Percentiles rank a stretch among this genome's conserved stretches.
phyloP scores from a whole-genome alignment of 1,284 basidiomycete species.

The Moesziomyces globuligerus region DNA sequence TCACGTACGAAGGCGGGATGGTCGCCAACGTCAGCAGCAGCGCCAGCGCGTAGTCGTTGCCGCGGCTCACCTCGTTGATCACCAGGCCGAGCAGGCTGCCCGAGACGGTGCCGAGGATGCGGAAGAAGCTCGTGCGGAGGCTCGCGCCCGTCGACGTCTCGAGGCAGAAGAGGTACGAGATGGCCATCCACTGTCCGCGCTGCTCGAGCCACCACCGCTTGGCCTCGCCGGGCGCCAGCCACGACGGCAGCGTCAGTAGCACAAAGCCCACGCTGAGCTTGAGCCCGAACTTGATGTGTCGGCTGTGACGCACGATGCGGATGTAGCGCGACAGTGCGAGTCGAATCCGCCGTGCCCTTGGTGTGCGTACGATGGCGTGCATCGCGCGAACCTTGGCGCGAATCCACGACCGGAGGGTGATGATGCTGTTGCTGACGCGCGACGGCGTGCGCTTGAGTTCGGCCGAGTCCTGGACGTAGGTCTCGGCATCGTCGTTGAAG shows the following conservation, averaged over 20 bases:
- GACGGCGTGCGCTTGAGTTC: slow-evolving; percentile 17
- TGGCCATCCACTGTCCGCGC: slow-evolving; percentile 68
- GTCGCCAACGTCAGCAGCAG: slow-evolving; percentile 67
- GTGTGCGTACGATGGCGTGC: slow-evolving; percentile 7
- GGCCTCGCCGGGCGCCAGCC: slow-evolving; percentile 57
- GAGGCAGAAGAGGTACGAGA: slow-evolving; percentile 68
- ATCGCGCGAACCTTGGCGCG: slow-evolving; percentile 3
- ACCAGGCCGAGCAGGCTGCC: slow-evolving; percentile 69
- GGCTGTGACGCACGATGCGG: slow-evolving; percentile 65
- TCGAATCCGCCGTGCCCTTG: slow-evolving; percentile 23
- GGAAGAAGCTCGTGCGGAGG: slow-evolving; percentile 68
- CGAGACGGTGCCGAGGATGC: slow-evolving; percentile 69
- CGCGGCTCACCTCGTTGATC: slow-evolving; percentile 68
- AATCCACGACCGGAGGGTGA: slow-evolving; percentile 4
- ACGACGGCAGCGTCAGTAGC: slow-evolving; percentile 69
- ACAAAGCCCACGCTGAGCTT: slow-evolving; percentile 69
- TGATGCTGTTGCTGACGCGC: slow-evolving; percentile 18
- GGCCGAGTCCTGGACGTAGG: neutral
- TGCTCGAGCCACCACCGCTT: slow-evolving; percentile 67
- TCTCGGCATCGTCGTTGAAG: slow-evolving; percentile 21
- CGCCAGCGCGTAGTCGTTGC: slow-evolving; percentile 69
- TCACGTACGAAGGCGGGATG: slow-evolving; percentile 68
- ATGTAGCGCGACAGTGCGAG: slow-evolving; percentile 34
- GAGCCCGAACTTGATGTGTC: slow-evolving; percentile 68
- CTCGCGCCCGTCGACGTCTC: slow-evolving; percentile 70